Evolutionary conservation across 352 stramenopile species (phyloP).

Genomic region (Pythium insidiosum): DNA sequence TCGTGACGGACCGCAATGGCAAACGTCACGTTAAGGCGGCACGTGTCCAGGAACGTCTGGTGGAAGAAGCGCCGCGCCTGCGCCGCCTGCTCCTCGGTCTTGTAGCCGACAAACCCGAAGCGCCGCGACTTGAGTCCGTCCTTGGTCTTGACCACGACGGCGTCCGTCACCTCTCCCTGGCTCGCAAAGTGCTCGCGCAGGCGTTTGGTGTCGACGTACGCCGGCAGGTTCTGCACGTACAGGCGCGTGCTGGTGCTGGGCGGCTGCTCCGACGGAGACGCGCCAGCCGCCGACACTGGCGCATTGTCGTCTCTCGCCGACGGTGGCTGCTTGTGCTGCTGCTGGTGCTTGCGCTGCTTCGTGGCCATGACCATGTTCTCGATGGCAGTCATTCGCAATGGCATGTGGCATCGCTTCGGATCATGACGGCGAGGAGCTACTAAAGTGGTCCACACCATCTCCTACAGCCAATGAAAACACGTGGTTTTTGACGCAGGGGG

Average conservation of each 20-base stretch:
- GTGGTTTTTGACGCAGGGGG: conserved; percentile 6
- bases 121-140: conserved; percentile 76
- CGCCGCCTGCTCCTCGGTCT: conserved; percentile 51
- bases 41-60: conserved; percentile 89
- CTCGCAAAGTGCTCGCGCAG: conserved; percentile 68
- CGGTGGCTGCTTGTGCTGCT: background rate
- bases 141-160: conserved; percentile 85
- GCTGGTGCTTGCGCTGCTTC: background rate
- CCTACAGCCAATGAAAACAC: no score
- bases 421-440: conserved; percentile 3
- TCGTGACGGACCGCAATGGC: no score
- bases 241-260: conserved; percentile 30
- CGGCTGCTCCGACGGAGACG: background rate
- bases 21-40: conserved; percentile 75
- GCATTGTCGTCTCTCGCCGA: background rate
- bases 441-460: conserved; percentile 11
- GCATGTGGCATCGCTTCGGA: background rate
- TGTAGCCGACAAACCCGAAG: conserved; percentile 83
- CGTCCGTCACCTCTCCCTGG: conserved; percentile 84
- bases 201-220: conserved; percentile 67
- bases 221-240: conserved; percentile 78
- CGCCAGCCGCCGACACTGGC: background rate
- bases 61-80: conserved; percentile 64
- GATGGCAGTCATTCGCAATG: background rate
- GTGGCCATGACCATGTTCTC: background rate